Conservation (phyloP, 257 asterid species). For the Penstemon newberryi region DNA sequence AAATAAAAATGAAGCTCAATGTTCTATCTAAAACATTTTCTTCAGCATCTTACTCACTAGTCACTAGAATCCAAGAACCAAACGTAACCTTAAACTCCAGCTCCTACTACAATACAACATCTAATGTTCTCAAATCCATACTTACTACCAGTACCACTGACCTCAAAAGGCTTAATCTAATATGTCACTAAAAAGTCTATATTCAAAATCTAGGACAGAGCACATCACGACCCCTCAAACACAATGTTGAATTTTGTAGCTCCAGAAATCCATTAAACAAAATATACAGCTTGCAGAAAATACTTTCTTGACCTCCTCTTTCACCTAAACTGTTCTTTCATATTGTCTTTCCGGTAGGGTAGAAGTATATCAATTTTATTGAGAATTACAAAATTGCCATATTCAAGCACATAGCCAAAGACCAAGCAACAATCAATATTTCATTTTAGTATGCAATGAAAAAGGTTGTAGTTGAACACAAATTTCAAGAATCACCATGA, state of each 20-base stretch:
- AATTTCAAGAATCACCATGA: constrained; percentile 1
- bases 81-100: too few species aligned
- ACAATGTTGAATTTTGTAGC: neutral
- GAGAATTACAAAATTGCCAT: neutral
- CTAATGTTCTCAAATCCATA: too few species aligned
- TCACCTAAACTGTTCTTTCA: neutral
- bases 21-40: too few species aligned
- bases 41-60: too few species aligned
- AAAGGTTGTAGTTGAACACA: neutral
- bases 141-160: too few species aligned
- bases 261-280: neutral
- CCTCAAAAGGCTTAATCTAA: neutral
- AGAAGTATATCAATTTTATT: neutral
- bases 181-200: constrained; percentile 1
- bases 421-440: neutral
- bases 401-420: constrained; percentile 2
- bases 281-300: constrained; percentile 8
- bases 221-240: neutral
- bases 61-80: too few species aligned
- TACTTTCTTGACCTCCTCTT: neutral
- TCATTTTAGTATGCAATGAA: neutral
- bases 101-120: too few species aligned
- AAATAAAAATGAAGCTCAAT: too few species aligned
- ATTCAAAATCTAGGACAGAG: neutral
- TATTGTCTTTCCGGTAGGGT: neutral